Conservation (phyloP, 257 asterid species). For the Nicotiana paniculata region DNA sequence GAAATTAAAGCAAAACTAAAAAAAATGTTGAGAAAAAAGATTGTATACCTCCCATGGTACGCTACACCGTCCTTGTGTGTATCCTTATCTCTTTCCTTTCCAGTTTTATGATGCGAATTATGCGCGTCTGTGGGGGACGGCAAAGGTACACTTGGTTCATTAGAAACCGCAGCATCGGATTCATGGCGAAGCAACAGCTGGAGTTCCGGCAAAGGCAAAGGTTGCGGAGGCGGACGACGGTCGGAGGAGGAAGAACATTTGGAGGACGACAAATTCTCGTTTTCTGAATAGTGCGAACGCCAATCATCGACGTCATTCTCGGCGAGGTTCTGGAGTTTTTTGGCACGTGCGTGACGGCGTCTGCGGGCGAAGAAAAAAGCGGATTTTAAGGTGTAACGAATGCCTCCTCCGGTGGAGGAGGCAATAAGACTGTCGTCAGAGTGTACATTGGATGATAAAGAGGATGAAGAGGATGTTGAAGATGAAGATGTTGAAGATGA, state of each 20-base stretch:
- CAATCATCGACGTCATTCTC: conserved; percentile 31
- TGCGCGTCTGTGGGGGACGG: conserved; percentile 44
- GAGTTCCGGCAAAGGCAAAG: conserved; percentile 70
- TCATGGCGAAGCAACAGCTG: conserved; percentile 37
- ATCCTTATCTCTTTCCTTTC: conserved; percentile 17
- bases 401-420: not conserved
- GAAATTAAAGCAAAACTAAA: not conserved
- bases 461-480: conserved; percentile 24
- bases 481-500: conserved; percentile 5
- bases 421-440: conserved; percentile 35
- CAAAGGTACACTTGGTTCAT: conserved; percentile 36
- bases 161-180: conserved; percentile 18
- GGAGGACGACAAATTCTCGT: conserved; percentile 12
- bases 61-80: conserved; percentile 20
- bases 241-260: conserved; percentile 8
- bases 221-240: conserved; percentile 44
- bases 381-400: conserved; percentile 24
- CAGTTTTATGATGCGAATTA: not conserved
- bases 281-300: conserved; percentile 16
- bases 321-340: conserved; percentile 28
- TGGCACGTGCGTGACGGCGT: conserved; percentile 30
- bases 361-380: conserved; percentile 23
- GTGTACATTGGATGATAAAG: conserved; percentile 36
- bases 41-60: conserved; percentile 13
- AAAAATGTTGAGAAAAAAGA: not conserved